Conservation (phyloP, 2,329 filamentous ascomycete genomes). For the Claviceps capensis region DNA sequence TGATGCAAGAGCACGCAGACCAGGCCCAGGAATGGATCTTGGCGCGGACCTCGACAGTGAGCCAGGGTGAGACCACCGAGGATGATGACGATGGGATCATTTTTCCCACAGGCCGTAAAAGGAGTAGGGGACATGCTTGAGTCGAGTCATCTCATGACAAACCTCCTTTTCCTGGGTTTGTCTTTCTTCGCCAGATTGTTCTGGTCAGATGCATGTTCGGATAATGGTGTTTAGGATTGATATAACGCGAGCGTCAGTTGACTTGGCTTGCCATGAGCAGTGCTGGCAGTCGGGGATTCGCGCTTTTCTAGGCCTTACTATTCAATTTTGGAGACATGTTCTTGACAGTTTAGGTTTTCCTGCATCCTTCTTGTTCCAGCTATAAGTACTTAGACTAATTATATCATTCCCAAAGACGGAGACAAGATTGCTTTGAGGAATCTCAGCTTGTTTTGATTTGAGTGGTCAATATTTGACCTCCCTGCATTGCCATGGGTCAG, state of each 20-base stretch:
- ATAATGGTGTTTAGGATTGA: neutral
- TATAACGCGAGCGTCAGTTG: neutral
- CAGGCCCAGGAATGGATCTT: constrained; percentile 40
- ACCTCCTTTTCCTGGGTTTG: neutral
- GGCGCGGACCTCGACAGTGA: constrained; percentile 20
- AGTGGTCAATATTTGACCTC: too few species aligned
- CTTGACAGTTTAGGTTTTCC: neutral
- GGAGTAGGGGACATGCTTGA: neutral
- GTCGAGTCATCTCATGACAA: neutral
- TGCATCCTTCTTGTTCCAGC: neutral
- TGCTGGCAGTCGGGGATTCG: neutral
- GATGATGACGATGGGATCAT: constrained; percentile 23
- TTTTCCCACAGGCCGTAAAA: neutral
- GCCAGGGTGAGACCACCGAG: constrained; percentile 32
- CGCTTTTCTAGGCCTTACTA: neutral
- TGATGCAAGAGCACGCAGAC: constrained; percentile 41
- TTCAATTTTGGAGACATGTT: neutral
- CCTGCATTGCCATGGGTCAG: too few species aligned
- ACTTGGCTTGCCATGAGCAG: too few species aligned
- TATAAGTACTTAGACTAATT: neutral
- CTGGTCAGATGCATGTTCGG: neutral
- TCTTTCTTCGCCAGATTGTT: neutral
- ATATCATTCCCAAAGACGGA: neutral
- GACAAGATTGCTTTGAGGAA: neutral
- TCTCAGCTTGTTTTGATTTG: neutral